These are phyloP conservation scores for Lasiosphaeria hispida DNA, from an alignment of 495 filamentous ascomycete genomes.

Conservation along the genomic window DNA sequence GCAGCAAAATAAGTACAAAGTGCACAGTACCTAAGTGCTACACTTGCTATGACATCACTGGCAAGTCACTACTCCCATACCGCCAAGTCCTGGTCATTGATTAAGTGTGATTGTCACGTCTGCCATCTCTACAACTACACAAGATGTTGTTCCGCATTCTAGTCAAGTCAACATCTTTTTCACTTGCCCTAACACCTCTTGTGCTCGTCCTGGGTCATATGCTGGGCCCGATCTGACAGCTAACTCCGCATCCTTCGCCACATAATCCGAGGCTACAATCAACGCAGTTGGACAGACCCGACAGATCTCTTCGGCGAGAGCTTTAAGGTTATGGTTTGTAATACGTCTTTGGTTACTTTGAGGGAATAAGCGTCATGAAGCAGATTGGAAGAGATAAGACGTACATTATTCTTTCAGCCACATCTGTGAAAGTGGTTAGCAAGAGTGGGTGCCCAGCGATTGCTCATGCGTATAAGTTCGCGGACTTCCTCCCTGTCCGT, in stretches of 20 bases:
- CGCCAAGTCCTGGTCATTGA: conserved; percentile 6
- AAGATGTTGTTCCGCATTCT: too few relatives aligned
- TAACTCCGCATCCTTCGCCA: conserved; percentile 15
- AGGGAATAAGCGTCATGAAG: conserved; percentile 5
- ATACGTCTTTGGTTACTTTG: conserved; percentile 6
- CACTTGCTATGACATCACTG: not conserved
- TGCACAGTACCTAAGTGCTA: conserved; percentile 10
- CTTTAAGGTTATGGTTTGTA: conserved; percentile 8
- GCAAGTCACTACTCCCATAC: conserved; percentile 11
- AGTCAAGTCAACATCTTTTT: conserved; percentile 16
- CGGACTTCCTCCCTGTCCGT: not conserved
- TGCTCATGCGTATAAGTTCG: not conserved
- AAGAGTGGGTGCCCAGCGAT: conserved; percentile 6
- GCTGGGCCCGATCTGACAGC: conserved; percentile 16
- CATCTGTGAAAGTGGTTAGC: conserved; percentile 1
- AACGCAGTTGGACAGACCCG: conserved; percentile 7
- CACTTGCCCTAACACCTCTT: conserved; percentile 16
- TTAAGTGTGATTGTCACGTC: too few relatives aligned
- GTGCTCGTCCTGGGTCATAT: conserved; percentile 15
- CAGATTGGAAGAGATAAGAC: conserved; percentile 2
- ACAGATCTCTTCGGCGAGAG: conserved; percentile 6
- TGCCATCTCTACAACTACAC: conserved; percentile 13
- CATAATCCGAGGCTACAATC: conserved; percentile 16
- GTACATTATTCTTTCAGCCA: conserved; percentile 9
- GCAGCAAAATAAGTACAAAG: not conserved